Evolutionary conservation across 2,329 filamentous ascomycete species (phyloP), one percentile per base, ranked within the genome.

Genomic region (Fusarium nanum): DNA sequence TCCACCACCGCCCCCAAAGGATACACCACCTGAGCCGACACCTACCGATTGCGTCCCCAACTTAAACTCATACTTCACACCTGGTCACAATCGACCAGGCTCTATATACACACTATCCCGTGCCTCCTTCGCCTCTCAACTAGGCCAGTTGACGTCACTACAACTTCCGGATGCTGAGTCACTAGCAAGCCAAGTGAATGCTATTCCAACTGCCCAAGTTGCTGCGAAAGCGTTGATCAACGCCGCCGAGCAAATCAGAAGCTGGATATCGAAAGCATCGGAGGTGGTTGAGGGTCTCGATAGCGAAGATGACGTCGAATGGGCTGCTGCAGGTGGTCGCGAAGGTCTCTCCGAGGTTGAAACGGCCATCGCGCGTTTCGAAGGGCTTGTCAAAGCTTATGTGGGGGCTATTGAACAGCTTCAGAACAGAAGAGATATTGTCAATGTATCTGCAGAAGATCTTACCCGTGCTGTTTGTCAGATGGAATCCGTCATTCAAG

Each of bases 261-360:
- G 92, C 75, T 99, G 96, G 96, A 97, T 98, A 76, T 88, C 88
- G 69, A 98, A 98, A 79, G 95, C 95, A 1, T 91, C 91, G 0
- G 93, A 97, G 75, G 94, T 98, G 32, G 89, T 99, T 56, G 88
- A 88, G 57, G 94, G 94, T 7, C 84, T 99, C 44, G 94, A 98
- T 78, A 94, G 94, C 56, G 95, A 98, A 68, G 96, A 98, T 78
- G 96, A 99, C 77, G 94, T 98, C 18, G 95, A 98, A 79, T 99
- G 96, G 96, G 94, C 96, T 4, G 95, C 94, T 3, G 89, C 89
- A 9, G 96, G 93, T 55, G 96, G 96, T 4, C 86, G 92, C 66
- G 92, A 95, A 79, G 93, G 93, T 4, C 84, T 95, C 37, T 90
- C 90, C 53, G 90, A 92, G 72, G 90, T 92, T 25, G 89, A 92